Conservation (phyloP, 306 rosid genomes). For the Fagus sylvatica region DNA sequence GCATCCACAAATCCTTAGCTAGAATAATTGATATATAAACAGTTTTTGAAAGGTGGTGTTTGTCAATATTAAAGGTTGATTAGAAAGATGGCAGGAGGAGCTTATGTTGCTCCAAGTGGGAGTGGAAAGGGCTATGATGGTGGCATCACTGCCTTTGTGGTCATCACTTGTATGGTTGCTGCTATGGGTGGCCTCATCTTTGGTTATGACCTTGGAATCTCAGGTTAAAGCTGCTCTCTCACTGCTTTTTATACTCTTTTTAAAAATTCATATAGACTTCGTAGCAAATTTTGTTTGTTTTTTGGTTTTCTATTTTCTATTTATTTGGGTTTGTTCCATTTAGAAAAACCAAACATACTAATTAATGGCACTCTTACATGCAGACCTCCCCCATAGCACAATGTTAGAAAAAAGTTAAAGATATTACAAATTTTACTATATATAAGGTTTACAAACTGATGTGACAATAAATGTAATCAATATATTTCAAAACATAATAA, state of each 20-base stretch:
- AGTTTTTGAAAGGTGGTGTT: background rate
- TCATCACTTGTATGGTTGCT: slow-evolving; percentile 41
- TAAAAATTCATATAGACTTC: too few species aligned
- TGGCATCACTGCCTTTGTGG: slow-evolving; percentile 23
- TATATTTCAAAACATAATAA: too few species aligned
- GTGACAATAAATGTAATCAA: too few species aligned
- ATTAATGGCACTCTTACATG: too few species aligned
- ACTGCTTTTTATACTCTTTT: background rate
- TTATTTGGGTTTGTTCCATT: too few species aligned
- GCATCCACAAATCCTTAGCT: background rate
- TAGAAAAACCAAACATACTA: too few species aligned
- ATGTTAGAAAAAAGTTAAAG: too few species aligned
- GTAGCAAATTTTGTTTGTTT: too few species aligned
- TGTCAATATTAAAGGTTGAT: background rate
- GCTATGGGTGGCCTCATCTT: slow-evolving; percentile 56
- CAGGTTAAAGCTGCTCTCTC: slow-evolving; percentile 22
- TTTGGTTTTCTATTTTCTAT: too few species aligned
- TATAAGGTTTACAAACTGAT: too few species aligned
- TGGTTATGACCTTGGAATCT: slow-evolving; percentile 49
- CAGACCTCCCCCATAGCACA: too few species aligned
- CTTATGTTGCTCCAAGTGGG: slow-evolving; percentile 26
- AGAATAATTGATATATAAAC: background rate
- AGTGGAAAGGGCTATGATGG: slow-evolving; percentile 22
- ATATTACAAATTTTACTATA: too few species aligned
- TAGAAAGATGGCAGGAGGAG: slow-evolving; percentile 39